Conservation (phyloP, 176 grass and related monocot genomes). For the Areca catechu region DNA sequence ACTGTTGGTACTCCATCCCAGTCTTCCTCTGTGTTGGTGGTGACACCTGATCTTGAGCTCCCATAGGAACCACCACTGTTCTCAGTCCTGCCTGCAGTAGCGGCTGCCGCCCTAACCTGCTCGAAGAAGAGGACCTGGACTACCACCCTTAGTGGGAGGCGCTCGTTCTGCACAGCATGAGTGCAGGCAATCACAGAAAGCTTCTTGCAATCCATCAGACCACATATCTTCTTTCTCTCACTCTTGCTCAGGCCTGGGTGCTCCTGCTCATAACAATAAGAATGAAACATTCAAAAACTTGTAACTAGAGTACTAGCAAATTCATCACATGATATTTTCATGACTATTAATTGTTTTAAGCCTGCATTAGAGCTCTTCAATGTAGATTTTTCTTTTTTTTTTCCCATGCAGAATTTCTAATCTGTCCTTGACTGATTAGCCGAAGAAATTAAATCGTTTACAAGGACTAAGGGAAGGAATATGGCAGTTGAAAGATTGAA, state of each 20-base stretch:
- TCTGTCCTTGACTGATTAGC: no score
- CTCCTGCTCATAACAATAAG: constrained; percentile 41
- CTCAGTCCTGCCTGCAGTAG: constrained; percentile 45
- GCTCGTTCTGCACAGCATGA: constrained; percentile 91
- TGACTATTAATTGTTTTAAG: no score
- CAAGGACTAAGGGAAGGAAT: no score
- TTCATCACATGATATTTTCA: no score
- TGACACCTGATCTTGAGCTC: constrained; percentile 81
- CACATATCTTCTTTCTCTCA: constrained; percentile 78
- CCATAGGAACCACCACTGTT: constrained; percentile 74
- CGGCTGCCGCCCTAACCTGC: constrained; percentile 57
- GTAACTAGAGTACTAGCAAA: background rate
- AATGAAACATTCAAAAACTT: background rate
- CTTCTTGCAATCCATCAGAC: constrained; percentile 80
- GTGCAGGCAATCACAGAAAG: constrained; percentile 55
- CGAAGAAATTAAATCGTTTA: no score
- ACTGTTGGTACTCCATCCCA: constrained; percentile 49
- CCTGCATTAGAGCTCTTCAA: no score
- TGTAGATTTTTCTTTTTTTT: no score
- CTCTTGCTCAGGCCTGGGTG: constrained; percentile 75
- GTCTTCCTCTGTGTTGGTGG: constrained; percentile 79
- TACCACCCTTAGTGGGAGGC: constrained; percentile 68
- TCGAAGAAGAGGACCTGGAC: constrained; percentile 87
- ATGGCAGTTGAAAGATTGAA: no score
- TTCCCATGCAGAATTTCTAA: no score